Conservation (phyloP, 1,139 yeast genomes). For the Yamadazyma pseudoaaseri region DNA sequence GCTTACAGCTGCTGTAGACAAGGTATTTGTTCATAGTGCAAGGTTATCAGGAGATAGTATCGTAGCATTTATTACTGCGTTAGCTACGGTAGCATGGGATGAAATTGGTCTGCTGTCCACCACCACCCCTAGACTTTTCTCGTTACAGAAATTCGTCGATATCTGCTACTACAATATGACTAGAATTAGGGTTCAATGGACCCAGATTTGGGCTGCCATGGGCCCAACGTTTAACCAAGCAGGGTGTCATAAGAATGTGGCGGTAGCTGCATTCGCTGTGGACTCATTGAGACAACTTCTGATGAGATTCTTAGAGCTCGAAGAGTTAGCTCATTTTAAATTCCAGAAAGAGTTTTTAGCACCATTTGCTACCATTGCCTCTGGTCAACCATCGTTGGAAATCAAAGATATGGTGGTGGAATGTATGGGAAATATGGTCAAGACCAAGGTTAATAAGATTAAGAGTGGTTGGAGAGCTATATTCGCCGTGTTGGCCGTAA, state of each 20-base stretch:
- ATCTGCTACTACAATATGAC: constrained; percentile 97
- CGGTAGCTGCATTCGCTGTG: constrained; percentile 84
- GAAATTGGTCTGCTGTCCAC: constrained; percentile 72
- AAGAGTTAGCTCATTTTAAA: constrained; percentile 91
- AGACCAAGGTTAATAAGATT: constrained; percentile 70
- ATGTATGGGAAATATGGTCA: constrained; percentile 82
- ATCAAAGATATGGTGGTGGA: constrained; percentile 90
- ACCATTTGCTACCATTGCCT: constrained; percentile 83
- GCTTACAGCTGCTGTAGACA: constrained; percentile 81
- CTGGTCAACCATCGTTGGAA: constrained; percentile 63
- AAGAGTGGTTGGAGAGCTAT: constrained; percentile 96
- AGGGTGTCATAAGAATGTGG: constrained; percentile 74
- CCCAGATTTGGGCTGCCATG: constrained; percentile 92
- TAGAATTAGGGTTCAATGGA: constrained; percentile 95
- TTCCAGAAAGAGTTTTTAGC: constrained; percentile 92
- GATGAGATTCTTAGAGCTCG: constrained; percentile 87
- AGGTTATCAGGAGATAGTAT: constrained; percentile 81
- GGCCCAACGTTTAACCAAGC: constrained; percentile 86
- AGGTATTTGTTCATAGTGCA: constrained; percentile 81
- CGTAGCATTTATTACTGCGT: constrained; percentile 80
- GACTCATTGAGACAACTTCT: constrained; percentile 93
- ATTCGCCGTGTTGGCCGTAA: constrained; percentile 69
- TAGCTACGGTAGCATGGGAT: constrained; percentile 83
- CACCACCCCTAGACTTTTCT: constrained; percentile 82
- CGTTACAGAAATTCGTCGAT: constrained; percentile 93